These are phyloP conservation scores for Hordeum pubiflorum DNA, from an alignment of 202 grass and related monocot genomes.

Conservation along the genomic window DNA sequence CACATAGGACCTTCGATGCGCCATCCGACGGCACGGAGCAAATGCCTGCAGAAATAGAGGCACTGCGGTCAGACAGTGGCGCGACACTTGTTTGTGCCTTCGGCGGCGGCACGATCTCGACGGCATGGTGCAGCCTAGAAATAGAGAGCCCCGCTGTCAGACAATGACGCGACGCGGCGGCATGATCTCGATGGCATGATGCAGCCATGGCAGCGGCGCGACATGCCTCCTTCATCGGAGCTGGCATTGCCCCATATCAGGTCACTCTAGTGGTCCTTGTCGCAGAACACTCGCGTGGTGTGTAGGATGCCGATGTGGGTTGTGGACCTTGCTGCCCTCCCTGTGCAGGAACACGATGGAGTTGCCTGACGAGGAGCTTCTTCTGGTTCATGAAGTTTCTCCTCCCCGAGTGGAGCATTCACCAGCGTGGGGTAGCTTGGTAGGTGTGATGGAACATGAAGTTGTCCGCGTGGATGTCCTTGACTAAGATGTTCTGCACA, in stretches of 20 bases:
- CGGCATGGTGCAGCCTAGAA: background rate
- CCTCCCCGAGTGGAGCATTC: background rate
- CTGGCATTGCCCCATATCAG: background rate
- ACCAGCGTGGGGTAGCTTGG: background rate
- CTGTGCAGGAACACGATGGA: background rate
- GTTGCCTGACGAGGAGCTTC: background rate
- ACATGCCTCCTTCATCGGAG: background rate
- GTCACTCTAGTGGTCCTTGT: background rate
- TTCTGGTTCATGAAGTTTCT: background rate
- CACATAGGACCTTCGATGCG: background rate
- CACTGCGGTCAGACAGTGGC: background rate
- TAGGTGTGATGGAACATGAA: background rate
- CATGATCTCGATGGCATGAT: background rate
- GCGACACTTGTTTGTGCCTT: background rate
- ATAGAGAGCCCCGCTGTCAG: background rate
- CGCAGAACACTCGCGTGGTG: background rate
- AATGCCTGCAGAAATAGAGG: background rate
- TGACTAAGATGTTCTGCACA: too few relatives aligned
- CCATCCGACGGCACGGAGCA: background rate
- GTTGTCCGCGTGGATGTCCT: background rate
- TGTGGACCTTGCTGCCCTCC: background rate
- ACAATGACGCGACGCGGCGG: background rate
- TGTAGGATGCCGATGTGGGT: background rate
- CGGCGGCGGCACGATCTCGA: background rate
- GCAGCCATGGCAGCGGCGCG: background rate